Evolutionary conservation across 2,329 filamentous ascomycete genomes (phyloP), one percentile per base, ranked within the genome.

Genomic region (Pyricularia grisea): DNA sequence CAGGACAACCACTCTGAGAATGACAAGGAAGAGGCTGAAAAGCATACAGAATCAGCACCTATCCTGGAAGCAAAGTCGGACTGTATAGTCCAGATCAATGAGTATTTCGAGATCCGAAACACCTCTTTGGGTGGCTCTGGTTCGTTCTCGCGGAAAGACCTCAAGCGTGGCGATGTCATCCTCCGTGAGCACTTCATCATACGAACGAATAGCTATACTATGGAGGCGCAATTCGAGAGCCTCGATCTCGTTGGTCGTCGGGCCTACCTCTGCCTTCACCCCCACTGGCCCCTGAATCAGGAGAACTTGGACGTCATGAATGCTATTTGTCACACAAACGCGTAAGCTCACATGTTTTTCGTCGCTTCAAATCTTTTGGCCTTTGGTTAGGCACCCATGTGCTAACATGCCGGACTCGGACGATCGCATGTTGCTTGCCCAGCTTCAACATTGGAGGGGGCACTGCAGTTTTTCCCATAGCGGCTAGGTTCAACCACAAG

Each of bases 401-500:
- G 20, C 20, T 55, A n/a, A 55, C 20, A n/a, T n/a, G 20, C 42
- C 14, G 7, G 5, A n/a, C n/a, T 20, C 20, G 20, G 2, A 12
- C 20, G 20, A n/a, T n/a, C 20, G 42, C 14, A n/a, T 55, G 20
- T n/a, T 55, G 20, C 68, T 20, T 68, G 60, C 72, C 70, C 67
- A 77, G 75, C 14, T 77, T 77, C 67, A 68, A 70, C 1, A 70
- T 76, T 10, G 60, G 36, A 0, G 68, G 70, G 0, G 71, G 72
- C 3, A 72, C 75, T 7, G 81, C 78, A 0, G 80, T 87, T 2
- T 87, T 86, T 69, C 78, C 82, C 0, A 77, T 85, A 6, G 84
- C 82, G 0, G 82, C 85, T 0, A 80, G 86, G 2, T 88, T 89
- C 76, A 89, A 89, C 73, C 87, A 89, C 73, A 82, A 85, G 0